phyloP scores from a whole-genome alignment of 768 basidiomycete genomes.

The Russula emetica region DNA sequence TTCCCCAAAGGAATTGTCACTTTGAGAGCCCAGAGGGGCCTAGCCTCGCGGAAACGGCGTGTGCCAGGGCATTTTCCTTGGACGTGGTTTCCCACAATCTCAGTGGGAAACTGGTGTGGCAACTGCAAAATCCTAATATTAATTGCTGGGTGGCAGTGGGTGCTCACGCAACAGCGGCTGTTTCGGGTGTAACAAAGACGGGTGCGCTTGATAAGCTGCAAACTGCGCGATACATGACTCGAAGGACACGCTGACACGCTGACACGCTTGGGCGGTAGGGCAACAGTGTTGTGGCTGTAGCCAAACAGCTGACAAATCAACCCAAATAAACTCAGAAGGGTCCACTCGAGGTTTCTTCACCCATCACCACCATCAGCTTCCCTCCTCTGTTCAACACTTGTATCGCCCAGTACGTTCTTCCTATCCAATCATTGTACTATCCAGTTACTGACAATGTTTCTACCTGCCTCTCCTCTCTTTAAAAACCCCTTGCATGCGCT shows the following conservation, averaged over 20 bases:
- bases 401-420: slow-evolving; percentile 30
- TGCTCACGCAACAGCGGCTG: too few relatives aligned
- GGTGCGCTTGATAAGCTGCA: too few relatives aligned
- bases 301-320: slow-evolving; percentile 40
- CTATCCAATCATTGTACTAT: slow-evolving; percentile 5
- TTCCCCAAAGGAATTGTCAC: neutral
- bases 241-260: too few relatives aligned
- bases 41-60: slow-evolving; percentile 2
- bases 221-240: too few relatives aligned
- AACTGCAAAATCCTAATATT: too few relatives aligned
- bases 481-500: slow-evolving; percentile 6
- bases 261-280: neutral
- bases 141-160: too few relatives aligned
- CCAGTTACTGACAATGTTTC: neutral
- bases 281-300: slow-evolving; percentile 23
- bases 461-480: neutral
- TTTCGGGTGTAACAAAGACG: too few relatives aligned
- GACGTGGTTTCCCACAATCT: neutral
- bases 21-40: neutral
- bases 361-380: slow-evolving; percentile 28
- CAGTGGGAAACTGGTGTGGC: neutral
- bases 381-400: slow-evolving; percentile 34
- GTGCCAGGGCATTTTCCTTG: neutral
- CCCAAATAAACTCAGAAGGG: slow-evolving; percentile 36
- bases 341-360: slow-evolving; percentile 27